These are phyloP conservation scores for Discostella stelligeroides DNA, from an alignment of 108 stramenopile species.

Conservation along the genomic window DNA sequence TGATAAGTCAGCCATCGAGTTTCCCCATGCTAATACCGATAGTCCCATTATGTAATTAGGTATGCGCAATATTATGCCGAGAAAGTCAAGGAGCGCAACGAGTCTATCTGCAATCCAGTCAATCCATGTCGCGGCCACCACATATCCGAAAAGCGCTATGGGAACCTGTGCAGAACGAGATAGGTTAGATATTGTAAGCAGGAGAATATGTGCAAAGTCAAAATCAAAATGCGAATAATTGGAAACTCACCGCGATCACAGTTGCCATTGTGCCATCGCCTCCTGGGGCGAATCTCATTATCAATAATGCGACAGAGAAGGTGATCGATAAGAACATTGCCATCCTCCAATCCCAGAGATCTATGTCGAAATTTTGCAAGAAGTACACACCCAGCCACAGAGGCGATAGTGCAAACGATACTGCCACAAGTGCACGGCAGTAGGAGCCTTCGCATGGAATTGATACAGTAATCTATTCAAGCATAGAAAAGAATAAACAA, in stretches of 20 bases:
- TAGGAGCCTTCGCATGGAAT: slow-evolving; percentile 63
- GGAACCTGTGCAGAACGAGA: slow-evolving; percentile 34
- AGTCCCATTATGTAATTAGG: slow-evolving; percentile 65
- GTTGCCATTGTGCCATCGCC: slow-evolving; percentile 49
- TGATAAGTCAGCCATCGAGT: slow-evolving; percentile 71
- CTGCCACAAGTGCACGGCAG: slow-evolving; percentile 50
- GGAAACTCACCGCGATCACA: slow-evolving; percentile 28
- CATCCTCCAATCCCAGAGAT: slow-evolving; percentile 40
- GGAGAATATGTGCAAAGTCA: background rate
- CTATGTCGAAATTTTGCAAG: slow-evolving; percentile 25
- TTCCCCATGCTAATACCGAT: slow-evolving; percentile 86
- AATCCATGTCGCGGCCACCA: slow-evolving; percentile 76
- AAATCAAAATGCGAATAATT: background rate
- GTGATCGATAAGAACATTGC: slow-evolving; percentile 26
- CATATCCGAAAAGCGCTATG: slow-evolving; percentile 58
- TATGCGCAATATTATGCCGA: slow-evolving; percentile 61
- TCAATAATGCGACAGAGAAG: slow-evolving; percentile 29
- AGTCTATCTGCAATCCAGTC: slow-evolving; percentile 72
- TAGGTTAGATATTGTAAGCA: background rate
- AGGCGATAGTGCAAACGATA: slow-evolving; percentile 49
- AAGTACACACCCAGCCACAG: slow-evolving; percentile 53
- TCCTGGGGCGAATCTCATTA: slow-evolving; percentile 46
- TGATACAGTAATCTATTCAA: slow-evolving; percentile 34
- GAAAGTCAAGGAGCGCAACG: slow-evolving; percentile 58
- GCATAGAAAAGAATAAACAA: background rate